These are phyloP conservation scores for Senna tora DNA, from an alignment of 306 rosid genomes.

Conservation along the genomic window DNA sequence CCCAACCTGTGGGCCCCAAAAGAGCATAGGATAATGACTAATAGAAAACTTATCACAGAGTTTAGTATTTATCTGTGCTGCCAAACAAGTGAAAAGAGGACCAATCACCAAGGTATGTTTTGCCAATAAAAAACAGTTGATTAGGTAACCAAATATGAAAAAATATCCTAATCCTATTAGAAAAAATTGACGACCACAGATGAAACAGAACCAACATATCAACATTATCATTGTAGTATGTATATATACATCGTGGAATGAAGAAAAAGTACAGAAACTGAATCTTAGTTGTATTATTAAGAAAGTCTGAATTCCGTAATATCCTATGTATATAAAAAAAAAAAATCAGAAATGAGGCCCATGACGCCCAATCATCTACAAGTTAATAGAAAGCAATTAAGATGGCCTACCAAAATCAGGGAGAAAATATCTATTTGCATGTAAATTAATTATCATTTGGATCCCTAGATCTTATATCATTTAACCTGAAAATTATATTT, in stretches of 20 bases:
- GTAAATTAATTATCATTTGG: background rate
- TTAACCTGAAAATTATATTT: background rate
- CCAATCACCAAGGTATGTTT: slow-evolving; percentile 49
- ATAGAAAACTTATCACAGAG: slow-evolving; percentile 96
- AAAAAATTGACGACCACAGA: background rate
- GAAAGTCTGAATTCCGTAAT: background rate
- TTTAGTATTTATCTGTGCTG: slow-evolving; percentile 95
- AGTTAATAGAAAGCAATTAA: background rate
- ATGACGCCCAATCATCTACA: background rate
- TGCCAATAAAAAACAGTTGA: background rate
- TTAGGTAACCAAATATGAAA: background rate
- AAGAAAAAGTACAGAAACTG: background rate
- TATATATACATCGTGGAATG: background rate
- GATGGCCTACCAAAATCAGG: too few relatives aligned
- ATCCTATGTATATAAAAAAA: background rate
- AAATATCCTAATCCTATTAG: background rate
- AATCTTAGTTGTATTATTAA: background rate
- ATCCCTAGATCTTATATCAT: background rate
- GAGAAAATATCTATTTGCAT: background rate
- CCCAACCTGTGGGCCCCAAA: slow-evolving; percentile 92
- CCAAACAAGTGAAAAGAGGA: slow-evolving; percentile 63
- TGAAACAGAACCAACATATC: background rate
- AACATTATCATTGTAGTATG: background rate
- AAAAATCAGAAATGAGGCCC: background rate
- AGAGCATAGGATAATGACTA: slow-evolving; percentile 92